Conservation (phyloP, 345 rosid genomes). For the Citrus hindsii region DNA sequence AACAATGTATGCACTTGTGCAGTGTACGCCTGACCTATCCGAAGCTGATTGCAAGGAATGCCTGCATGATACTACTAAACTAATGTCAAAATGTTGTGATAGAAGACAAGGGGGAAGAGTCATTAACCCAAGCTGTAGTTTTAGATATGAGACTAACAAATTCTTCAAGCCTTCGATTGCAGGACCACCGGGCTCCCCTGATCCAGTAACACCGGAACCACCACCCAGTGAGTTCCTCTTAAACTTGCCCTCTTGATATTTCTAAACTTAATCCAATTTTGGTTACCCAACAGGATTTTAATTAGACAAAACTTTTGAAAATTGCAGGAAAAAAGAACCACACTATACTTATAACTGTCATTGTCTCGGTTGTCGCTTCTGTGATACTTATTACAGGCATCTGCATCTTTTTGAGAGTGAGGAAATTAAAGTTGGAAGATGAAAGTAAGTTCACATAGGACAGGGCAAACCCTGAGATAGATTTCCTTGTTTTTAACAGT, state of each 20-base stretch:
- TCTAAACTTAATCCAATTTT: neutral
- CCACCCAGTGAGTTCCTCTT: neutral
- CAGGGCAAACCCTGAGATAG: neutral
- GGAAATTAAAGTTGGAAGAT: slow-evolving; percentile 8
- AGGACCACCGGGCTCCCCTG: neutral
- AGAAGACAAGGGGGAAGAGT: neutral
- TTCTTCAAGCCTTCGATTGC: neutral
- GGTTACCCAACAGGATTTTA: neutral
- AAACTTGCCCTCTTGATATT: neutral
- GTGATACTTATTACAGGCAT: slow-evolving; percentile 1
- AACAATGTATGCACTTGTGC: slow-evolving; percentile 32
- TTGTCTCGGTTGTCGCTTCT: neutral
- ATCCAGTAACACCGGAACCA: slow-evolving; percentile 13
- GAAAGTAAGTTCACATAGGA: slow-evolving; percentile 17
- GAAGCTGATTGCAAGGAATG: slow-evolving; percentile 29
- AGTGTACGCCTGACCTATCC: slow-evolving; percentile 47
- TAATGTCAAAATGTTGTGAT: neutral
- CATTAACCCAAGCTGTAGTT: slow-evolving; percentile 4
- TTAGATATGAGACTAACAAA: neutral
- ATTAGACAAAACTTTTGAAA: neutral
- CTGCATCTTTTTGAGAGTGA: slow-evolving; percentile 5
- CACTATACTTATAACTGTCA: neutral
- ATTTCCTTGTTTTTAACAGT: neutral
- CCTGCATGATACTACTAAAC: neutral
- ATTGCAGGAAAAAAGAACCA: slow-evolving; percentile 18